These are phyloP conservation scores for Calonectria pseudoreteaudii DNA, from an alignment of 2,329 filamentous ascomycete genomes.

Conservation along the genomic window DNA sequence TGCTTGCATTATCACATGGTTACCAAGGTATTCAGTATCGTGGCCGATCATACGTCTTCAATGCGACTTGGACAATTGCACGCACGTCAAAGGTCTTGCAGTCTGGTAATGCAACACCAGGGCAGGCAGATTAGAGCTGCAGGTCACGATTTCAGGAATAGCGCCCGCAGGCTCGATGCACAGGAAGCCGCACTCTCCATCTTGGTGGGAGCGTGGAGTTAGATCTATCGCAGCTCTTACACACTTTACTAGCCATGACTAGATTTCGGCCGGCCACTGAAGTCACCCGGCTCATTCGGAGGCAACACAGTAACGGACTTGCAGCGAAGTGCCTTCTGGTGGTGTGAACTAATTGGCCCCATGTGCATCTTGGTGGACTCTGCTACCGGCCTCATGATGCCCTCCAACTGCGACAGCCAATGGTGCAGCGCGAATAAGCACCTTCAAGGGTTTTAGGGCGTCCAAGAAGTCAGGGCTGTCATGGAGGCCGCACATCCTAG, in stretches of 20 bases:
- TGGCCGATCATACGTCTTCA: background rate
- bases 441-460: conserved; percentile 9
- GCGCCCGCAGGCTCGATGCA: conserved; percentile 36
- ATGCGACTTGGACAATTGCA: background rate
- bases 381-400: conserved; percentile 35
- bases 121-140: conserved; percentile 43
- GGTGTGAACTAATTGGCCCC: conserved; percentile 24
- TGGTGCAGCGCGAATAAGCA: conserved; percentile 23
- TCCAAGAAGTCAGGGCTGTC: conserved; percentile 13
- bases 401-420: conserved; percentile 35
- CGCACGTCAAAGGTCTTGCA: background rate
- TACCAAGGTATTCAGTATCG: background rate
- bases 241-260: background rate
- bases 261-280: conserved; percentile 10
- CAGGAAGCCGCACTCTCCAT: conserved; percentile 4
- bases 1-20: background rate
- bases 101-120: background rate
- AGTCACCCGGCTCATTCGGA: conserved; percentile 29
- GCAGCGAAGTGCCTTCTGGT: conserved; percentile 22
- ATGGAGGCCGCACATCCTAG: conserved; percentile 11
- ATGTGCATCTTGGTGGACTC: conserved; percentile 30
- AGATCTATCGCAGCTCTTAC: conserved; percentile 7
- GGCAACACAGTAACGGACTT: conserved; percentile 11
- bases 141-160: conserved; percentile 57
- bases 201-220: background rate